Conservation (phyloP, 371 early-diverging fungal genomes). For the Dichotomocladium elegans region DNA sequence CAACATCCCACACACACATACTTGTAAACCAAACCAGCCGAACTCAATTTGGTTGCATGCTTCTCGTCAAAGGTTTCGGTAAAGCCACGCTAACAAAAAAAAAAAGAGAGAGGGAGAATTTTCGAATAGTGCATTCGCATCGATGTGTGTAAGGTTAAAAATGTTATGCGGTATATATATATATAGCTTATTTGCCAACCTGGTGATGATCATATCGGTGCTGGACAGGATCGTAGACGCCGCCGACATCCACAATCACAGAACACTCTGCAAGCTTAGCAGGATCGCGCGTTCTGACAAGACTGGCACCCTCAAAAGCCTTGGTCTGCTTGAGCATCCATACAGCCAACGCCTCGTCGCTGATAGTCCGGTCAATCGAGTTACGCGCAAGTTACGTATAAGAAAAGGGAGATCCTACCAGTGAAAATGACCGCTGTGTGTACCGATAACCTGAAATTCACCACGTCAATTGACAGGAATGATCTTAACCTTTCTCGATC, state of each 20-base stretch:
- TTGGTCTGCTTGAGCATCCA: conserved; percentile 76
- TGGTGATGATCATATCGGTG: conserved; percentile 97
- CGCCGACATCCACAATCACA: conserved; percentile 98
- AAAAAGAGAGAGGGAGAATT: no score
- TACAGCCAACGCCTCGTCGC: conserved; percentile 95
- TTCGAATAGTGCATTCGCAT: background rate
- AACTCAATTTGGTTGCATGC: conserved; percentile 85
- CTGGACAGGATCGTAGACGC: conserved; percentile 80
- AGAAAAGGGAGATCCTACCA: conserved; percentile 37
- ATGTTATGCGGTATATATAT: no score
- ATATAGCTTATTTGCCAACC: no score
- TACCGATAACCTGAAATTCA: conserved; percentile 60
- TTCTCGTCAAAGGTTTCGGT: conserved; percentile 79
- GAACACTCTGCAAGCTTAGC: conserved; percentile 76
- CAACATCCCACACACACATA: no score
- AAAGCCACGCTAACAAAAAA: conserved; percentile 89
- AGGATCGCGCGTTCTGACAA: conserved; percentile 89
- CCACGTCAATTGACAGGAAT: background rate
- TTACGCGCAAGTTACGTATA: background rate
- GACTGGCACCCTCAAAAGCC: conserved; percentile 65
- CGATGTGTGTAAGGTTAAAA: background rate
- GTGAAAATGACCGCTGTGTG: conserved; percentile 88
- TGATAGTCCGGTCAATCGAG: conserved; percentile 6
- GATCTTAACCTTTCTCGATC: no score
- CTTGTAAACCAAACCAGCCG: conserved; percentile 91